A percentile compares a stretch with the other conserved stretches of the same genome.
These are phyloP conservation scores for Vishniacozyma victoriae DNA, from an alignment of 768 basidiomycete species.

Conservation along the genomic window DNA sequence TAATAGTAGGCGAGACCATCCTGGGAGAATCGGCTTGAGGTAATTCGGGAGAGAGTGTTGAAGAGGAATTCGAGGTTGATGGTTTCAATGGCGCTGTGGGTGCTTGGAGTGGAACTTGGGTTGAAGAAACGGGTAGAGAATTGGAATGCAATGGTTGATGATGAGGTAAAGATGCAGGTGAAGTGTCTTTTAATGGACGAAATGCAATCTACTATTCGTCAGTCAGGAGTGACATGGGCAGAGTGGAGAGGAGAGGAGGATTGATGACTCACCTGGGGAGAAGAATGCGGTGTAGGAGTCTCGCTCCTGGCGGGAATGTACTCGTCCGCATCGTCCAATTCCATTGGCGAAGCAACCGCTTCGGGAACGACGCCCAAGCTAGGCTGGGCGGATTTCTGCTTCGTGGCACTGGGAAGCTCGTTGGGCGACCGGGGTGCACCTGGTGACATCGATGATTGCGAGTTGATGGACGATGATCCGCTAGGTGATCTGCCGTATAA, in stretches of 20 bases:
- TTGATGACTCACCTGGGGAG: conserved; percentile 40
- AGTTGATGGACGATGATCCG: background rate
- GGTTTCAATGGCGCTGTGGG: background rate
- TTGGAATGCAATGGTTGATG: background rate
- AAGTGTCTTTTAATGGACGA: conserved; percentile 42
- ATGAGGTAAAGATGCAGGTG: conserved; percentile 45
- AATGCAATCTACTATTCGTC: conserved; percentile 34
- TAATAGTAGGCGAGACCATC: conserved; percentile 6
- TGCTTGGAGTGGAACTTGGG: background rate
- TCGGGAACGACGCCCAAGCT: too few relatives aligned
- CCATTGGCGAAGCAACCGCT: too few relatives aligned
- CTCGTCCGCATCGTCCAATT: conserved; percentile 7
- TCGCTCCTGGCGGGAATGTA: conserved; percentile 20
- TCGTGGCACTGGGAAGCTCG: too few relatives aligned
- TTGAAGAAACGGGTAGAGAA: background rate
- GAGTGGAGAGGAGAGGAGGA: background rate
- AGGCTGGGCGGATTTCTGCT: too few relatives aligned
- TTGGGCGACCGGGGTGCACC: conserved; percentile 8
- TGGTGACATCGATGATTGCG: background rate
- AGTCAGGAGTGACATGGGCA: background rate
- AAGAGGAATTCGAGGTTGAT: conserved; percentile 1
- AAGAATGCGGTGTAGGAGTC: conserved; percentile 46
- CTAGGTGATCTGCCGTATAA: background rate
- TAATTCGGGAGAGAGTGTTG: conserved; percentile 2
- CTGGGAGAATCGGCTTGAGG: conserved; percentile 16